Base-by-base conservation (phyloP, 495 filamentous ascomycete genomes). In the Aspergillus conjunctus region DNA sequence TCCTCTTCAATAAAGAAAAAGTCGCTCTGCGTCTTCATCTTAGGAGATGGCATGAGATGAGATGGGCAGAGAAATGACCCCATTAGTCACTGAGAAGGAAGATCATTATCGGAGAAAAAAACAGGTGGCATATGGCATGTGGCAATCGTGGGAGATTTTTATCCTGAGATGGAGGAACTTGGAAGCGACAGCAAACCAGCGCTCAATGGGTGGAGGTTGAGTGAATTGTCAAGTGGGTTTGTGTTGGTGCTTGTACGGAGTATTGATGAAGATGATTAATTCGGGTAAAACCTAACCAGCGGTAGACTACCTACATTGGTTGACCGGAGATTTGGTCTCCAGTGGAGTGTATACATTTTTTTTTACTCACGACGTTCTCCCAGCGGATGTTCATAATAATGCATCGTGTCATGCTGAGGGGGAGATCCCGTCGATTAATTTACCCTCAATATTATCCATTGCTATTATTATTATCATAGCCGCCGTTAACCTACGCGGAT, bases 211-310 rank as follows among this genome's bases (percentile, higher is more conserved):
- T 56, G 54, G 59, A 51, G 45, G 34, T 39, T 48, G 21, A 33
- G 9, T 61, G 59, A 56, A 61, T 51, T 61, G 53, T 55, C 59
- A 18, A 45, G 54, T 61, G 59, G 44, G 20, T 22, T 48, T 17
- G 17, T 22, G 12, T n/a, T n/a, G 39, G 12, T 14, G 17, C 17
- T 43, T 17, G 17, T 15, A 17, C n/a, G n/a, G n/a, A n/a, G n/a
- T n/a, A n/a, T n/a, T n/a, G n/a, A n/a, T 43, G 39, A 43, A 12
- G 39, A 26, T 26, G 26, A 26, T 26, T 26, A 26, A 26, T 26
- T 26, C 26, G 26, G 26, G 26, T 26, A 26, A 26, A 26, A 26
- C 26, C 26, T 5, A 26, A 26, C 26, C 26, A 26, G 26, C 26
- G 2, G 5, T 26, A 26, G 26, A 26, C n/a, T n/a, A n/a, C n/a